These are phyloP conservation scores for Acorus gramineus DNA, from an alignment of 106 monocot species.

Conservation along the genomic window DNA sequence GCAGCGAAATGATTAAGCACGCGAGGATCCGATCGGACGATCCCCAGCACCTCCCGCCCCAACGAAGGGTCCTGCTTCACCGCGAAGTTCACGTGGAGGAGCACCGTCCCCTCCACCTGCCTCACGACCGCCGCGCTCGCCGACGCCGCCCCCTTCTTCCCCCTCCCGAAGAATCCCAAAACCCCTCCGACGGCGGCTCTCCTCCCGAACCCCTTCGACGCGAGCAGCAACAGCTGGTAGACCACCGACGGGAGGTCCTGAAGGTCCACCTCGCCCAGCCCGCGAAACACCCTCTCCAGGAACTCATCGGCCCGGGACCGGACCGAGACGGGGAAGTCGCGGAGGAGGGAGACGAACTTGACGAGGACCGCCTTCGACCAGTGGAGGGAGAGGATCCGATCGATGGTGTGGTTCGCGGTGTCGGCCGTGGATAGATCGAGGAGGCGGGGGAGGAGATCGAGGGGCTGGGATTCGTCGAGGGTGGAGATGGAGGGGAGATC, in stretches of 20 bases:
- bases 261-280: constrained; percentile 47
- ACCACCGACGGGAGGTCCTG: constrained; percentile 82
- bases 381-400: constrained; percentile 21
- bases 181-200: constrained; percentile 44
- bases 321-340: constrained; percentile 27
- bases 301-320: constrained; percentile 27
- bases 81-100: constrained; percentile 88
- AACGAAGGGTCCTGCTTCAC: constrained; percentile 88
- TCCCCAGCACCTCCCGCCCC: constrained; percentile 50
- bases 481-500: constrained; percentile 12
- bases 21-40: constrained; percentile 23
- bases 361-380: constrained; percentile 55
- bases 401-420: background rate
- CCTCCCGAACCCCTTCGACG: constrained; percentile 46
- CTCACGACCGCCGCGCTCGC: constrained; percentile 22
- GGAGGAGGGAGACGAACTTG: constrained; percentile 48
- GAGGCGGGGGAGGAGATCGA: constrained; percentile 58
- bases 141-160: constrained; percentile 26
- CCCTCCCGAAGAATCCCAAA: constrained; percentile 48
- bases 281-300: constrained; percentile 43
- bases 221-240: constrained; percentile 76
- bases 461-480: constrained; percentile 29
- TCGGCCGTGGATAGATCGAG: constrained; percentile 15
- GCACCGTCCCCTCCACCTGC: constrained; percentile 78
- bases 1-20: constrained; percentile 60